Evolutionary conservation across 345 rosid genomes (phyloP).

Genomic region (Camelina sativa): DNA sequence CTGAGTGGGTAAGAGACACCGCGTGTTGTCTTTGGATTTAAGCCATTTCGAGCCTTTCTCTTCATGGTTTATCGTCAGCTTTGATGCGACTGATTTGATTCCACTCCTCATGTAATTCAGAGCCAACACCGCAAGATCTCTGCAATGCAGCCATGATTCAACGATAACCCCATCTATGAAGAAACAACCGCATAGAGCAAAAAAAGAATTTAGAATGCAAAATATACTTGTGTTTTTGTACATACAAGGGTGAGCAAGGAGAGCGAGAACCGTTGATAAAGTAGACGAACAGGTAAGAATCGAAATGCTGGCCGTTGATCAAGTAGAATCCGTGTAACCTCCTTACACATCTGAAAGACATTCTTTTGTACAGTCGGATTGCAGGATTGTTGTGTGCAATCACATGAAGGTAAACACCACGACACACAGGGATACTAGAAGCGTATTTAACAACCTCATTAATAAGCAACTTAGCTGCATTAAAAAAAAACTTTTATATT

Average conservation of each 20-base stretch:
- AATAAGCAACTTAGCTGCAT: constrained; percentile 76
- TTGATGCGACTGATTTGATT: constrained; percentile 58
- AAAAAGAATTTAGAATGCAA: constrained; percentile 16
- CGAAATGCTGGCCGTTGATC: constrained; percentile 79
- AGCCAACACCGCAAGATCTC: constrained; percentile 56
- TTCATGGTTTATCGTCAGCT: constrained; percentile 56
- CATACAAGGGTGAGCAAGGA: constrained; percentile 92
- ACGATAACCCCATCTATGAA: constrained; percentile 24
- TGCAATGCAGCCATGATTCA: constrained; percentile 41
- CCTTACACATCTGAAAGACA: constrained; percentile 82
- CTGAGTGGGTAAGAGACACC: constrained; percentile 62
- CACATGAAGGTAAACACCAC: constrained; percentile 94
- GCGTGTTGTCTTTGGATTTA: constrained; percentile 68
- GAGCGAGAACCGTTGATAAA: constrained; percentile 81
- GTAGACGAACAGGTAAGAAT: constrained; percentile 84
- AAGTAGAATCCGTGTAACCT: constrained; percentile 75
- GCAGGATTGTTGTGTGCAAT: constrained; percentile 90
- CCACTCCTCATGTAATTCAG: constrained; percentile 63
- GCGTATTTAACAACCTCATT: constrained; percentile 81
- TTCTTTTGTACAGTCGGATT: constrained; percentile 80
- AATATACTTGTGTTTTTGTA: constrained; percentile 17
- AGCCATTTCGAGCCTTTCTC: constrained; percentile 59
- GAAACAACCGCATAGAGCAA: constrained; percentile 6
- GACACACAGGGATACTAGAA: constrained; percentile 62
- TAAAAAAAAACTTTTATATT: constrained; percentile 8